These are phyloP conservation scores for Gracilaria vermiculophylla DNA, from an alignment of 23 red algal genomes.

Conservation along the genomic window DNA sequence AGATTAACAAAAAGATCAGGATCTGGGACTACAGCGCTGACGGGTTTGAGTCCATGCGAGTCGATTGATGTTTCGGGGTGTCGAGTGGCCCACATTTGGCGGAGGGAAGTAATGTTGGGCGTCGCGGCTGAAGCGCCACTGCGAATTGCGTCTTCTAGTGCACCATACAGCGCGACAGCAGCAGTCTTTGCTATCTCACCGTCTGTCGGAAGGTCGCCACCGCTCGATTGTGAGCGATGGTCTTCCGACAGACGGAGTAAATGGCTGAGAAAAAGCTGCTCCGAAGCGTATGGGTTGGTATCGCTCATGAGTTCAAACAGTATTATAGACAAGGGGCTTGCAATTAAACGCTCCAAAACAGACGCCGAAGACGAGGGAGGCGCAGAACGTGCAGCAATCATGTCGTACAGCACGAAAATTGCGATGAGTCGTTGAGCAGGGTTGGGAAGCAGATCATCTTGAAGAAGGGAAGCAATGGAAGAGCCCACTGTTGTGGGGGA, in stretches of 20 bases:
- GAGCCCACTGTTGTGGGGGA: slow-evolving; percentile 11
- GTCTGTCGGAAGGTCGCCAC: slow-evolving; percentile 5
- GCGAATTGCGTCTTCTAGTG: slow-evolving; percentile 55
- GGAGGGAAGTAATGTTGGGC: slow-evolving; percentile 39
- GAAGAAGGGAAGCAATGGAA: slow-evolving; percentile 58
- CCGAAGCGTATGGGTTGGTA: slow-evolving; percentile 4
- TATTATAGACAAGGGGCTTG: slow-evolving; percentile 43
- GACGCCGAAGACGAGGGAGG: slow-evolving; percentile 9
- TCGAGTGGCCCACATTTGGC: slow-evolving; percentile 22
- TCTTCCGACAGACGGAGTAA: slow-evolving; percentile 24
- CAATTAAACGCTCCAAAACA: slow-evolving; percentile 48
- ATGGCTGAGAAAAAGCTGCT: slow-evolving; percentile 66
- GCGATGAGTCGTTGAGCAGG: slow-evolving; percentile 47
- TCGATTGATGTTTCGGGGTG: slow-evolving; percentile 23
- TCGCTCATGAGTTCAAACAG: slow-evolving; percentile 45
- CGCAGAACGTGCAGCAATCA: slow-evolving; percentile 41
- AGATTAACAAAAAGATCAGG: slow-evolving; percentile 7
- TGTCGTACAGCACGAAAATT: slow-evolving; percentile 67
- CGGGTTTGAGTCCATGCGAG: slow-evolving; percentile 16
- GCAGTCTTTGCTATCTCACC: slow-evolving; percentile 42
- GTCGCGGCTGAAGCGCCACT: slow-evolving; percentile 43
- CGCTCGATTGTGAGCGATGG: slow-evolving; percentile 15
- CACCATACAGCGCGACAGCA: slow-evolving; percentile 29
- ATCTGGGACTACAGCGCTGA: slow-evolving; percentile 47
- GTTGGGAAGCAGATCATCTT: slow-evolving; percentile 54